These are phyloP conservation scores for Halophytophthora batemanensis DNA, from an alignment of 352 stramenopile genomes.

Conservation along the genomic window DNA sequence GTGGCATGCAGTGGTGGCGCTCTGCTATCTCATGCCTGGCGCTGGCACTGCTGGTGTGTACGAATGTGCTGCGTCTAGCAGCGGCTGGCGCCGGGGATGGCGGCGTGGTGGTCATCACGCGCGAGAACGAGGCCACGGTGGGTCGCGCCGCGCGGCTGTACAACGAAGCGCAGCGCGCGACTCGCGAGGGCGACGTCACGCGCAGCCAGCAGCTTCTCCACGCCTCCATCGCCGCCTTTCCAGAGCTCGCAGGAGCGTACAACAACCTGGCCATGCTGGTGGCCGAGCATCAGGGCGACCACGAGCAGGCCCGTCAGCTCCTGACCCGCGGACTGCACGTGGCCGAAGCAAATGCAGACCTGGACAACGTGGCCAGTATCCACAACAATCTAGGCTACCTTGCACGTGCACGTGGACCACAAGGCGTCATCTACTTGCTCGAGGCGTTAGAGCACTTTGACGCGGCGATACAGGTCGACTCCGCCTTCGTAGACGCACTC, in stretches of 20 bases:
- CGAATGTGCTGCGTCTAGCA: neutral
- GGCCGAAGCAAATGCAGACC: conserved; percentile 32
- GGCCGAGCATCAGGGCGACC: conserved; percentile 15
- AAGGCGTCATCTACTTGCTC: conserved; percentile 36
- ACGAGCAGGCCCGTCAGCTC: conserved; percentile 31
- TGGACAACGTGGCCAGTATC: conserved; percentile 39
- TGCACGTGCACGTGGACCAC: conserved; percentile 23
- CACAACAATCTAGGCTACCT: conserved; percentile 78
- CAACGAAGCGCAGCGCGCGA: conserved; percentile 8
- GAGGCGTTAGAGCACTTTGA: conserved; percentile 66
- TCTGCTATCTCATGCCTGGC: neutral
- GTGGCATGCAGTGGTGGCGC: no score
- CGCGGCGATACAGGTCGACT: conserved; percentile 29
- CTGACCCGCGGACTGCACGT: conserved; percentile 39
- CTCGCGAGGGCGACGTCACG: conserved; percentile 6
- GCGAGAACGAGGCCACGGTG: conserved; percentile 26
- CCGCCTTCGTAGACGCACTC: conserved; percentile 42
- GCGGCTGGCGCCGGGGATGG: neutral
- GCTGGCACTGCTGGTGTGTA: neutral
- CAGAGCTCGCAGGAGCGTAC: conserved; percentile 49
- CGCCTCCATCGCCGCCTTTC: conserved; percentile 45
- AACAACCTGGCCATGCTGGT: conserved; percentile 81
- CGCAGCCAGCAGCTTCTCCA: conserved; percentile 36
- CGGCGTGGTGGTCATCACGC: conserved; percentile 11
- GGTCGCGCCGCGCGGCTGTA: conserved; percentile 30